These are phyloP conservation scores for Boletus huronensis DNA, from an alignment of 768 basidiomycete genomes.

Conservation along the genomic window DNA sequence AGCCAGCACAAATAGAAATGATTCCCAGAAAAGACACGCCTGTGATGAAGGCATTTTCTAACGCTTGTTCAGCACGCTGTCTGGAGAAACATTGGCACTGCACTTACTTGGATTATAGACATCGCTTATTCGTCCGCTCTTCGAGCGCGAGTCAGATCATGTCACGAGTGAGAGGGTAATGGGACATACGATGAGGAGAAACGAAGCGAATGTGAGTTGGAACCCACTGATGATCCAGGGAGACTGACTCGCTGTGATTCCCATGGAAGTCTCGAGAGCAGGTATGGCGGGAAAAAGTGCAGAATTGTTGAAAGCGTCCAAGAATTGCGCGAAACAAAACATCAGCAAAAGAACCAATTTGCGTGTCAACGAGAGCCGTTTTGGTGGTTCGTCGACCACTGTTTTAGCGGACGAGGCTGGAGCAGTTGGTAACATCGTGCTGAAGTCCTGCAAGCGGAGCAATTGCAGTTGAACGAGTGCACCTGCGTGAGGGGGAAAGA, in stretches of 20 bases:
- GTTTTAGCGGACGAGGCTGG: neutral
- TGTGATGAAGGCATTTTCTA: constrained; percentile 41
- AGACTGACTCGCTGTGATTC: constrained; percentile 10
- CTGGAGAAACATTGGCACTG: constrained; percentile 14
- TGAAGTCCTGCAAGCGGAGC: neutral
- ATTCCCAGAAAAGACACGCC: constrained; percentile 42
- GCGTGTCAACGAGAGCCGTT: constrained; percentile 19
- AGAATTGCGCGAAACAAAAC: constrained; percentile 42
- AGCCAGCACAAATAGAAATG: constrained; percentile 45
- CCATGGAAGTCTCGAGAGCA: constrained; percentile 23
- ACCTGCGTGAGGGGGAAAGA: neutral
- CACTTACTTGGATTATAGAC: constrained; percentile 31
- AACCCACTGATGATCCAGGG: constrained; percentile 42
- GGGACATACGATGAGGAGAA: constrained; percentile 25
- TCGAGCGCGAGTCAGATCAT: constrained; percentile 6
- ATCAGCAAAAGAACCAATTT: constrained; percentile 33
- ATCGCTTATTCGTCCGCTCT: constrained; percentile 27
- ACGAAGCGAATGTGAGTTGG: constrained; percentile 45
- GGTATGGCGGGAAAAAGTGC: constrained; percentile 40
- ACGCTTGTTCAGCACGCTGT: constrained; percentile 30
- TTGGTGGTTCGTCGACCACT: constrained; percentile 1
- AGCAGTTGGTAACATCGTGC: constrained; percentile 12
- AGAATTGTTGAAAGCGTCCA: constrained; percentile 44
- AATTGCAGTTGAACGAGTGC: neutral
- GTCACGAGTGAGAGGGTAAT: neutral